A percentile compares a stretch with the other conserved stretches of the same genome.
phyloP scores from a whole-genome alignment of 2,329 filamentous ascomycete genomes.

The Aspergillus neoniger region DNA sequence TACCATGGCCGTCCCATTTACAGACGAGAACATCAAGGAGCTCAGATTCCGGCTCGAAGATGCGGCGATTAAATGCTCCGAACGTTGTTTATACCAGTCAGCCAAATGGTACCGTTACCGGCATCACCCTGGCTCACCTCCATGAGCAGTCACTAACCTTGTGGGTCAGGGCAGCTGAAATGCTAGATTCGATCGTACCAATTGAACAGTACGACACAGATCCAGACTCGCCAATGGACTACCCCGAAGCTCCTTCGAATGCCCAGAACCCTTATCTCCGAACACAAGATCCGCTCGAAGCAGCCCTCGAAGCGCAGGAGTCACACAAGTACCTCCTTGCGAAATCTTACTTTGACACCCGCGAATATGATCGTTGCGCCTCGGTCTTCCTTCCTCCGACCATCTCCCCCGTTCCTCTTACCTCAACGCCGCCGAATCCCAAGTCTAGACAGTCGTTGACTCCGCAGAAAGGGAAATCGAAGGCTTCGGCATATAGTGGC shows the following conservation, averaged over 20 bases:
- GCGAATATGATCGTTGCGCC: constrained; percentile 91
- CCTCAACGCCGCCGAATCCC: constrained; percentile 37
- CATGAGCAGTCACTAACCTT: constrained; percentile 14
- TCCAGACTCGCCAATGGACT: constrained; percentile 61
- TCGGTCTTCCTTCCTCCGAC: constrained; percentile 83
- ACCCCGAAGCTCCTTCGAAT: constrained; percentile 51
- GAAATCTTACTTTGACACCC: constrained; percentile 92
- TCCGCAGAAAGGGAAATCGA: constrained; percentile 63
- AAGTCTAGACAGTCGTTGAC: constrained; percentile 43
- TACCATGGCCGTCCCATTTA: constrained; percentile 39
- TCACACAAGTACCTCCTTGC: constrained; percentile 82
- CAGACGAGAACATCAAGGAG: constrained; percentile 51
- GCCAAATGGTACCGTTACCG: constrained; percentile 75
- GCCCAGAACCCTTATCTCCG: constrained; percentile 54
- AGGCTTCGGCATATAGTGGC: constrained; percentile 45
- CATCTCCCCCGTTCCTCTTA: constrained; percentile 67
- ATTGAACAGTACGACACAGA: constrained; percentile 61
- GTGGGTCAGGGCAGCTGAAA: constrained; percentile 78
- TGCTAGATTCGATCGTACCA: constrained; percentile 76
- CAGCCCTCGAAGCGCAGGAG: constrained; percentile 74
- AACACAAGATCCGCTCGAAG: constrained; percentile 71
- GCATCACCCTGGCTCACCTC: background rate
- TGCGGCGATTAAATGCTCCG: constrained; percentile 86
- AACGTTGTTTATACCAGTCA: constrained; percentile 92
- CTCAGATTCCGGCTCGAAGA: constrained; percentile 76